Percentiles rank a stretch among this genome's conserved stretches.
Conservation (phyloP, 1,139 yeast species). For the Taphrina flavorubra region DNA sequence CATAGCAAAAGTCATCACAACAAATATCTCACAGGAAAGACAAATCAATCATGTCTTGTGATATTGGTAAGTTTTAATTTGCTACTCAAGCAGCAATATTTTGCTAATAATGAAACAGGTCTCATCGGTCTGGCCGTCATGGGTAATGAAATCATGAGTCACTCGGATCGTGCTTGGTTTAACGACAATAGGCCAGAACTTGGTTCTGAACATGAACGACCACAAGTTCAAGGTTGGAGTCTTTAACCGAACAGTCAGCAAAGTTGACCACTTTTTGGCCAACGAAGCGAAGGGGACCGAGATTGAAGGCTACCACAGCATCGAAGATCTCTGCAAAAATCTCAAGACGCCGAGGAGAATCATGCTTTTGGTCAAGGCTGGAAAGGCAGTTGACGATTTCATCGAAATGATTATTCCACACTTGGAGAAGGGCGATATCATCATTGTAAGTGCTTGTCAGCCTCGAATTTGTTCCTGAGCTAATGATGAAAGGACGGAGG, state of each 20-base stretch:
- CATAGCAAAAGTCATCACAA: background rate
- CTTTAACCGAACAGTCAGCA: conserved; percentile 94
- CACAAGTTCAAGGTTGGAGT: conserved; percentile 91
- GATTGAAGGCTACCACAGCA: conserved; percentile 92
- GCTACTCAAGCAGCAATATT: background rate
- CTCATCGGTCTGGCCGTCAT: conserved; percentile 99
- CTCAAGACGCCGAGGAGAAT: conserved; percentile 97
- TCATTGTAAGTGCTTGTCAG: conserved; percentile 57
- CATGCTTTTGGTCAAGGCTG: conserved; percentile 94
- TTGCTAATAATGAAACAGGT: conserved; percentile 87
- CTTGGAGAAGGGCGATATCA: conserved; percentile 95
- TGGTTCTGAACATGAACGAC: conserved; percentile 97
- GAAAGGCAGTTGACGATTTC: conserved; percentile 90
- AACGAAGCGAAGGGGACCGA: conserved; percentile 95
- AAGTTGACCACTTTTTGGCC: conserved; percentile 89
- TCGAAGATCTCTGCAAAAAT: conserved; percentile 83
- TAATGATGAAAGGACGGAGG: conserved; percentile 72
- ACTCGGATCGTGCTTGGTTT: background rate
- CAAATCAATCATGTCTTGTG: conserved; percentile 30
- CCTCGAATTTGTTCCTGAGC: too few relatives aligned
- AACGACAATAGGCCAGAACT: conserved; percentile 56
- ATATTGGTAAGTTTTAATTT: conserved; percentile 45
- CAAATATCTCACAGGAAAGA: background rate
- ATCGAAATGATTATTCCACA: conserved; percentile 85
- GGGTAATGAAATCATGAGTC: conserved; percentile 59